Evolutionary conservation across 345 rosid genomes (phyloP), one percentile per base, ranked within the genome.

Genomic region (Camelina neglecta): DNA sequence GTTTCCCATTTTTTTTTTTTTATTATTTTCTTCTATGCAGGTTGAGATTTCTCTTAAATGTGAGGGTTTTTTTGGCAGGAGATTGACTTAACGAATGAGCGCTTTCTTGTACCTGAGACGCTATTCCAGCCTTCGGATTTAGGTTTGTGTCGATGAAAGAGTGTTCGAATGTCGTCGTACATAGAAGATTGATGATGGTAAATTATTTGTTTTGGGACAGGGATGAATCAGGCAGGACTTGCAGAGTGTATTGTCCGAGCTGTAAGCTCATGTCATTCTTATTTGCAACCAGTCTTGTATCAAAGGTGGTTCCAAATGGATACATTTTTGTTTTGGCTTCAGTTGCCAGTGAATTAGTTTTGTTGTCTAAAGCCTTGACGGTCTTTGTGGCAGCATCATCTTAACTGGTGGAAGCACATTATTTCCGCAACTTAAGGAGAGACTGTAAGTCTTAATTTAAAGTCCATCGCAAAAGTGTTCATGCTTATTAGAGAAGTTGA

Each of bases 171-270:
- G 11, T 49, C 15, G 3, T 60, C 1, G 54, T 60, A 23, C 53
- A 47, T 64, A 65, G n/a, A 49, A 49, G 54, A 49, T 26, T 71
- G 56, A 55, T 74, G 75, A 56, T 69, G n/a, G 2, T 39, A 8
- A 41, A 56, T 65, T 31, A 1, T 69, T 51, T 61, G 2, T 73
- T 39, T 39, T 39, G 57, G 56, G 47, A 16, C 86, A 92, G 98
- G 98, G 79, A 87, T 92, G 93, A 88, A 90, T 71, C 90, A 94
- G 86, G 98, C 97, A 42, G 98, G 98, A 78, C 88, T 94, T 44
- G 97, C 93, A 41, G 97, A 94, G 83, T 89, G 97, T 82, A 89
- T 94, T 71, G 97, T 94, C 41, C 89, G 98, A 81, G 88, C 98
- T 54, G 86, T 94, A 48, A 92, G 81, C 83, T 83, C 93, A 38